Evolutionary conservation across 441 rosid genomes (phyloP).

Genomic region (Daphne laureola): DNA sequence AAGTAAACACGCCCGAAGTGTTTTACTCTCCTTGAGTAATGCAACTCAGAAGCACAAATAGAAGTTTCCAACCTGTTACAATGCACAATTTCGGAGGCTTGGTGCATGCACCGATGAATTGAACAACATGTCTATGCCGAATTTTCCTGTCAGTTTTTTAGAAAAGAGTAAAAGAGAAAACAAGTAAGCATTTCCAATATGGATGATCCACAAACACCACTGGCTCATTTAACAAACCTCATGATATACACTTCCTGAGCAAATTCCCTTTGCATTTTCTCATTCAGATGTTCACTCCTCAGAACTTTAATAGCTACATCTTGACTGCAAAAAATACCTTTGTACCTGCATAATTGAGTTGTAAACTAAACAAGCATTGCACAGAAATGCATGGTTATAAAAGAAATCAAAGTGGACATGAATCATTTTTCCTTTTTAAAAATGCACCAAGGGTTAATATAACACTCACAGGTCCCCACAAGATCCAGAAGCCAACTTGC

Average conservation of each 20-base stretch:
- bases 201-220: neutral
- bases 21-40: too few species aligned
- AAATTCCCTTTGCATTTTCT: slow-evolving; percentile 43
- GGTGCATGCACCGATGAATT: slow-evolving; percentile 64
- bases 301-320: slow-evolving; percentile 66
- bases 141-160: slow-evolving; percentile 42
- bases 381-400: slow-evolving; percentile 10
- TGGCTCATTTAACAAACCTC: slow-evolving; percentile 40
- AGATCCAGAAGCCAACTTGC: slow-evolving; percentile 49
- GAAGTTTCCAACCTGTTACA: slow-evolving; percentile 40
- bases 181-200: slow-evolving; percentile 10
- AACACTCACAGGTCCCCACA: slow-evolving; percentile 52
- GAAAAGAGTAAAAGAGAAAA: slow-evolving; percentile 7
- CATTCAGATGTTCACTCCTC: slow-evolving; percentile 35
- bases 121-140: slow-evolving; percentile 55
- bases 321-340: slow-evolving; percentile 51
- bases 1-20: too few species aligned
- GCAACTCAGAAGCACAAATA: too few species aligned
- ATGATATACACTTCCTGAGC: slow-evolving; percentile 61
- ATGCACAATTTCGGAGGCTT: slow-evolving; percentile 55
- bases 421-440: slow-evolving; percentile 1
- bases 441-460: slow-evolving; percentile 1
- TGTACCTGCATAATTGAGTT: slow-evolving; percentile 38
- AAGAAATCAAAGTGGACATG: too few species aligned
- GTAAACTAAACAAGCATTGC: slow-evolving; percentile 15